Evolutionary conservation across 371 early-diverging fungal species (phyloP).

Genomic region (Phascolomyces articulosus): DNA sequence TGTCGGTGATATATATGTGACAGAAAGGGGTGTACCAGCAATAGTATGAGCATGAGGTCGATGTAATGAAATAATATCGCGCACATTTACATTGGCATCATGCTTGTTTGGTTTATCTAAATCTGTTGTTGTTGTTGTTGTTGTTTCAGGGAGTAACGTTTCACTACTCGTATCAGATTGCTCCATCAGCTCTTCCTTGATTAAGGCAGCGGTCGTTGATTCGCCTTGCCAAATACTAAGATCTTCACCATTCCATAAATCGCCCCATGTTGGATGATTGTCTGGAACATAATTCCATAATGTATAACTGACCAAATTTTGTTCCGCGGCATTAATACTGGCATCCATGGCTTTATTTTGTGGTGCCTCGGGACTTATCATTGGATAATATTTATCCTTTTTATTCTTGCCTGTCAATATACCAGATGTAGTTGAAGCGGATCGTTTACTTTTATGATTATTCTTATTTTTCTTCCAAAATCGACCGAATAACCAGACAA

Average conservation of each 20-base stretch:
- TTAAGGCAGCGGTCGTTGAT: neutral
- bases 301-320: constrained; percentile 61
- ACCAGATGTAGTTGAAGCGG: neutral
- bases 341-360: constrained; percentile 75
- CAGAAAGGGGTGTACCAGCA: constrained; percentile 35
- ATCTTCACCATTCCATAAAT: constrained; percentile 79
- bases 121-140: constrained; percentile 5
- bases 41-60: constrained; percentile 38
- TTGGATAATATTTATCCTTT: neutral
- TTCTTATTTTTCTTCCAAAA: neutral
- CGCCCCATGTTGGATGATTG: constrained; percentile 65
- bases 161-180: constrained; percentile 14
- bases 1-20: constrained; percentile 35
- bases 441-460: neutral
- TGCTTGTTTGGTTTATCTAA: neutral
- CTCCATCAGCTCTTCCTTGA: neutral
- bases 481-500: constrained; percentile 9
- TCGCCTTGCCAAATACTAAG: constrained; percentile 49
- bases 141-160: constrained; percentile 10
- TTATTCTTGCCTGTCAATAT: neutral
- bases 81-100: constrained; percentile 22
- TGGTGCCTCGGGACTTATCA: constrained; percentile 34
- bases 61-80: constrained; percentile 36
- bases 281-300: constrained; percentile 73
- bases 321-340: constrained; percentile 66